Percentiles rank a stretch among this genome's conserved stretches.
These are phyloP conservation scores for Aspergillus indologenus DNA, from an alignment of 495 filamentous ascomycete species.

Conservation along the genomic window DNA sequence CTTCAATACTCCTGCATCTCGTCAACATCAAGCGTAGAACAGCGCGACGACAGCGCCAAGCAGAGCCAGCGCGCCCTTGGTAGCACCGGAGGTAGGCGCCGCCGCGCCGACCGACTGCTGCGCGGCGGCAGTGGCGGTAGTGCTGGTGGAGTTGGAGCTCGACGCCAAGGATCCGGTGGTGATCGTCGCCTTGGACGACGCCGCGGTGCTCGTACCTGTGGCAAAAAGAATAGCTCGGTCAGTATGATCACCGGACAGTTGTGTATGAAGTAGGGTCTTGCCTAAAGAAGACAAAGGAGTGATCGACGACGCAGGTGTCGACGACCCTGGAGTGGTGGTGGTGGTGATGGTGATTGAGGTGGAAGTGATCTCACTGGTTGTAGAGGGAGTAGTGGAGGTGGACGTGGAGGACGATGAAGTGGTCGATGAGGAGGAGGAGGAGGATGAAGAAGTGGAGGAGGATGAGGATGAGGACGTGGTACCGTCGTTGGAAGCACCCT, in stretches of 20 bases:
- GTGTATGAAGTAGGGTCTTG: conserved; percentile 1
- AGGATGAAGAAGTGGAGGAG: neutral
- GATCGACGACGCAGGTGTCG: conserved; percentile 1
- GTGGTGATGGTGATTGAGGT: neutral
- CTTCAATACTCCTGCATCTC: neutral
- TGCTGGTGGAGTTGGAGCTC: neutral
- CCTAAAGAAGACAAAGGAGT: neutral
- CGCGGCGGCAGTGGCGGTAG: neutral
- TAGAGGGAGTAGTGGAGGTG: neutral
- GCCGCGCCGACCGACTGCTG: neutral
- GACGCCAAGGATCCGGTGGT: neutral
- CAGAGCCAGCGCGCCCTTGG: neutral
- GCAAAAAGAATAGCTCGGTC: neutral
- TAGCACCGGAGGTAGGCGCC: neutral
- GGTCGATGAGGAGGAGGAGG: neutral
- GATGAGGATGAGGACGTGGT: neutral
- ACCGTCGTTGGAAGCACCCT: conserved; percentile 2
- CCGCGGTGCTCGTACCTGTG: neutral
- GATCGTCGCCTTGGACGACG: neutral
- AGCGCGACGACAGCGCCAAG: neutral
- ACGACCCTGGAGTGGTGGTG: neutral
- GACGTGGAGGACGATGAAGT: neutral
- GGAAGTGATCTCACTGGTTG: conserved; percentile 2
- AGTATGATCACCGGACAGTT: neutral
- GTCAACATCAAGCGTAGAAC: neutral